These are phyloP conservation scores for Cymodocea nodosa DNA, from an alignment of 116 monocot species.

Conservation along the genomic window DNA sequence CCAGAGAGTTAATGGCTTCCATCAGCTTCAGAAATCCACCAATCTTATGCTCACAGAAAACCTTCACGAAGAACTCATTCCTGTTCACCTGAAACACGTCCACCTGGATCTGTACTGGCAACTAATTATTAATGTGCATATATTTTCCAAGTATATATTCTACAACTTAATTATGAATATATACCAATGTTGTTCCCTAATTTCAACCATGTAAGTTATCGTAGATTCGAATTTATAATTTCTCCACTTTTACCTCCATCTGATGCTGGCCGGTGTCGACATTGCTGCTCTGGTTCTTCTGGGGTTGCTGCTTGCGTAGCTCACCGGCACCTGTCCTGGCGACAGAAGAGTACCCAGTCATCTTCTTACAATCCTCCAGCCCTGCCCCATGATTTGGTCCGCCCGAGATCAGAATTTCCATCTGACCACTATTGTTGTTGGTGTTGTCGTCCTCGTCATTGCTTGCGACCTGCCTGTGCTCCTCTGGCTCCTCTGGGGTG, in stretches of 20 bases:
- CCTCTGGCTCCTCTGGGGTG: constrained; percentile 5
- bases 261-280: constrained; percentile 28
- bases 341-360: not conserved
- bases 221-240: too few species aligned
- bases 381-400: constrained; percentile 3
- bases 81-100: constrained; percentile 63
- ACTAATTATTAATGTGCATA: not conserved
- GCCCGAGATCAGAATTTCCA: not conserved
- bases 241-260: constrained; percentile 15
- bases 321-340: not conserved
- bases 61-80: constrained; percentile 74
- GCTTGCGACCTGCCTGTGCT: not conserved
- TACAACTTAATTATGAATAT: too few species aligned
- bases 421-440: constrained; percentile 7
- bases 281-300: constrained; percentile 1
- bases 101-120: constrained; percentile 48
- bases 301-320: not conserved
- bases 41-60: constrained; percentile 63
- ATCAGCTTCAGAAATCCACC: constrained; percentile 73
- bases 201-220: too few species aligned
- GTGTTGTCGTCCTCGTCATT: constrained; percentile 12
- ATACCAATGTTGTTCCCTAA: too few species aligned
- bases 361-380: constrained; percentile 18
- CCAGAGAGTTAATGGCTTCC: constrained; percentile 67
- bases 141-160: too few species aligned